Evolutionary conservation across 352 stramenopile genomes (phyloP).

Genomic region (Salisapilia sapeloensis): DNA sequence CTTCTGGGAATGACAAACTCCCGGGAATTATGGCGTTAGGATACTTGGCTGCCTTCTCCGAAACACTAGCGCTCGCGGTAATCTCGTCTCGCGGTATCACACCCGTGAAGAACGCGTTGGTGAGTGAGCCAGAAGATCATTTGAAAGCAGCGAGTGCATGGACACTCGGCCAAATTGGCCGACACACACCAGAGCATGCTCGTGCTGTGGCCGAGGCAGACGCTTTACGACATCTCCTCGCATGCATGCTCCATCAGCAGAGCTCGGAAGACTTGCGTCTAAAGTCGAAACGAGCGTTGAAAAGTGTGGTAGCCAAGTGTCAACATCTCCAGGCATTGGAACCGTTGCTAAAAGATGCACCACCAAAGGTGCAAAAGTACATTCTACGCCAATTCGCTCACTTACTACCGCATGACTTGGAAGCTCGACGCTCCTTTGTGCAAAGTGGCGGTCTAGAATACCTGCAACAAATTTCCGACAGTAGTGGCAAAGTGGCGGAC

Average conservation of each 20-base stretch:
- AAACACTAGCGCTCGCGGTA: constrained; percentile 88
- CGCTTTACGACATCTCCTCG: constrained; percentile 84
- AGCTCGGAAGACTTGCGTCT: constrained; percentile 88
- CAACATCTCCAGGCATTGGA: constrained; percentile 88
- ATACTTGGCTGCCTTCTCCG: constrained; percentile 91
- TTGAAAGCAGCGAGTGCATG: constrained; percentile 91
- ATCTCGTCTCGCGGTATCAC: constrained; percentile 89
- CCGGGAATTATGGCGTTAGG: constrained; percentile 92
- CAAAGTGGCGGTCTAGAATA: constrained; percentile 88
- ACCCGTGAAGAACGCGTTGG: constrained; percentile 85
- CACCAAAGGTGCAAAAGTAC: constrained; percentile 93
- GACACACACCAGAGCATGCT: constrained; percentile 88
- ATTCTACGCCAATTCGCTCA: constrained; percentile 92
- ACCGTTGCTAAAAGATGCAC: constrained; percentile 82
- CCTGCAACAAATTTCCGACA: constrained; percentile 86
- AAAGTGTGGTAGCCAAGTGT: constrained; percentile 89
- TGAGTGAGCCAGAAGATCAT: constrained; percentile 89
- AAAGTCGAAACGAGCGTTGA: constrained; percentile 88
- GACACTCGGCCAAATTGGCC: constrained; percentile 89
- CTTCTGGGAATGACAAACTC: constrained; percentile 85
- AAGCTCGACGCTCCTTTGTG: constrained; percentile 85
- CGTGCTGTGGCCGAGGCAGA: constrained; percentile 85
- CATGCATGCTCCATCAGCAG: constrained; percentile 87
- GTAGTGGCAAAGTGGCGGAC: constrained; percentile 86
- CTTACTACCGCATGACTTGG: constrained; percentile 87